Conservation (phyloP, 164 flowering plant species). For the grape (Vitis vinifera) region ASM3070453v1 NC_081823.1:3364001-3364500, state of each 20-base stretch:
- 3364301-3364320: constrained; percentile 14
- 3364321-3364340: constrained; percentile 20
- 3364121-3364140: constrained; percentile 23
- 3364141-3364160: constrained; percentile 60
- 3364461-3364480: constrained; percentile 15
- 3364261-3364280: constrained; percentile 56
- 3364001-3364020: background rate
- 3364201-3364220: constrained; percentile 69
- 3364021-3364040: background rate
- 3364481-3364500: constrained; percentile 14
- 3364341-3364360: constrained; percentile 18
- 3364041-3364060: constrained; percentile 3
- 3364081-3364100: background rate
- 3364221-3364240: constrained; percentile 48
- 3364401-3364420: constrained; percentile 7
- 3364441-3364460: constrained; percentile 11
- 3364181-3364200: constrained; percentile 48
- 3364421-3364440: constrained; percentile 20
- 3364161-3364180: constrained; percentile 77
- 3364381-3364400: constrained; percentile 22
- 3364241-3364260: constrained; percentile 24
- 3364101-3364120: background rate
- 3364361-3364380: constrained; percentile 18
- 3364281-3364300: constrained; percentile 42
- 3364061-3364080: background rate